Base-by-base conservation (phyloP, 371 early-diverging fungal species). In the Smittium culicis region DNA sequence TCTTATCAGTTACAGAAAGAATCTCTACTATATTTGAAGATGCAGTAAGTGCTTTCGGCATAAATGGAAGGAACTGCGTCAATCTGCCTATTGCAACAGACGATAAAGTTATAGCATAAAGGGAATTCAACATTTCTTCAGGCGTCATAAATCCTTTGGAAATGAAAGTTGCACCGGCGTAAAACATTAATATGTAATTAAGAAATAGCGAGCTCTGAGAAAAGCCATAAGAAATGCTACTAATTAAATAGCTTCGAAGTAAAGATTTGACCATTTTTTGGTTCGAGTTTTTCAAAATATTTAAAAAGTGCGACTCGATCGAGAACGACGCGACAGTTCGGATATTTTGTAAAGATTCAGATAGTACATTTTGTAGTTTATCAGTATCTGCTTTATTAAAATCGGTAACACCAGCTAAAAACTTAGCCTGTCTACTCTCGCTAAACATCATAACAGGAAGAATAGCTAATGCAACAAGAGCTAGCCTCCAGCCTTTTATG, bases 301-400 rank as follows among this genome's bases (percentile, higher is more conserved):
- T 60, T 74, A 85, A 82, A 66, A 92, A 88, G 32, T 77, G 73
- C 30, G 66, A 34, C 71, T 96, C 93, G 69, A 88, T 85, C 35
- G 85, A 87, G 33, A 96, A 80, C 0, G 88, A 79, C 35, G 85
- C 84, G n/a, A 96, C 92, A 16, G 95, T 96, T 35, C 91, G 85
- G 72, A 96, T 89, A 77, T 86, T 85, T 70, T 83, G 80, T 62
- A 77, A 70, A 31, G 69, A 58, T 63, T 63, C 63, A 57, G 57
- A 14, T 16, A 27, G 3, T 57, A 27, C 3, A n/a, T 72, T 68
- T 2, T 70, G 70, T 0, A 69, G 65, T 45, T 34, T 30, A 59
- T 73, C 72, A 33, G 70, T 68, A 0, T 70, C 70, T 54, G 54
- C 56, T 27, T 64, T 67, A 27, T 59, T 30, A 16, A 8, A 8